A percentile compares a stretch with the other conserved stretches of the same genome.
These are phyloP conservation scores for Coprinellus micaceus DNA, from an alignment of 768 basidiomycete species.

Conservation along the genomic window DNA sequence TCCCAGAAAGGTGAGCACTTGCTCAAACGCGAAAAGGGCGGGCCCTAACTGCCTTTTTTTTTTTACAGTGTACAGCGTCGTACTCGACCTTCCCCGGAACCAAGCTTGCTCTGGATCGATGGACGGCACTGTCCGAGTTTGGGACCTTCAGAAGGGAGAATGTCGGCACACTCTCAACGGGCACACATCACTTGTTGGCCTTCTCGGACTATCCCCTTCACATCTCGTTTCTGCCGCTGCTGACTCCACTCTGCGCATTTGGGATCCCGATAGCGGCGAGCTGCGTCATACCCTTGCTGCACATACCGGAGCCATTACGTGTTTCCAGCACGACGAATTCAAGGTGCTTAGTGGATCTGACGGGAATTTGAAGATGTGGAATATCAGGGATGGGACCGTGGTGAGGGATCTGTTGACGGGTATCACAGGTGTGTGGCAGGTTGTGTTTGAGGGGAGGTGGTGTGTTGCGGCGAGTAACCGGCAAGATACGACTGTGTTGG, in stretches of 20 bases:
- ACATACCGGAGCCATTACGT: conserved; percentile 97
- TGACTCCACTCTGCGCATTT: conserved; percentile 90
- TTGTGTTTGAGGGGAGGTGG: conserved; percentile 90
- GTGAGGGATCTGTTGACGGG: conserved; percentile 87
- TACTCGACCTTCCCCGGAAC: conserved; percentile 79
- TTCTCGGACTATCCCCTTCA: conserved; percentile 86
- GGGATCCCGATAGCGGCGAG: conserved; percentile 85
- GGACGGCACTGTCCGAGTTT: conserved; percentile 96
- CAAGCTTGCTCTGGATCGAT: conserved; percentile 97
- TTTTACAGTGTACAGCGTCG: conserved; percentile 84
- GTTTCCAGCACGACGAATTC: conserved; percentile 98
- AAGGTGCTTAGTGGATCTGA: conserved; percentile 95
- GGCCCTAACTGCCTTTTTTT: too few species aligned
- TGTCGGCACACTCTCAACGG: conserved; percentile 80
- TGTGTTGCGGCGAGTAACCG: conserved; percentile 92
- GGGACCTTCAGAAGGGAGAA: conserved; percentile 82
- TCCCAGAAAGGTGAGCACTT: conserved; percentile 76
- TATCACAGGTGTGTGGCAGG: conserved; percentile 96
- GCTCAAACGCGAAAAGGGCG: too few species aligned
- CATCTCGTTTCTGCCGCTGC: conserved; percentile 94
- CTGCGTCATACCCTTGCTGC: conserved; percentile 80
- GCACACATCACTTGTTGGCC: conserved; percentile 92
- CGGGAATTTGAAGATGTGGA: conserved; percentile 98
- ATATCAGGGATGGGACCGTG: conserved; percentile 80
- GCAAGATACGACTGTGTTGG: conserved; percentile 71